A percentile compares a stretch with the other conserved stretches of the same genome.
Conservation (phyloP, 2,329 filamentous ascomycete species). For the Calonectria pauciramosa region DNA sequence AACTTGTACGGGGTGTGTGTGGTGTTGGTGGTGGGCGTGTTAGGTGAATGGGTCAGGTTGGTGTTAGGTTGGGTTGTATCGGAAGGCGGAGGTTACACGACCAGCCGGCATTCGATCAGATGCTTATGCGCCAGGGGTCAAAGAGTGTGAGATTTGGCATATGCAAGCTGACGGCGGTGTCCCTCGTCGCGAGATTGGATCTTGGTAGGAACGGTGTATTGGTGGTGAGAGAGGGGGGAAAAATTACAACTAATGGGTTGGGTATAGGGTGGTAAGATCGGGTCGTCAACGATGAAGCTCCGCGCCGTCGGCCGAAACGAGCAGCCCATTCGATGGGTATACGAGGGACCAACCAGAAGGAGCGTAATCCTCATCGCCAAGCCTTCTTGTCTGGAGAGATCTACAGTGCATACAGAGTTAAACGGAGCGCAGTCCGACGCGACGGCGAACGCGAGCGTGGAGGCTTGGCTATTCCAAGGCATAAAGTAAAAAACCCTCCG, state of each 20-base stretch:
- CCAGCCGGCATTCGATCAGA: not conserved
- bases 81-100: conserved; percentile 4
- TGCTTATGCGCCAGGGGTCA: not conserved
- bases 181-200: not conserved
- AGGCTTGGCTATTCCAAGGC: not conserved
- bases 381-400: not conserved
- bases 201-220: not conserved
- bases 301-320: not conserved
- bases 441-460: not conserved
- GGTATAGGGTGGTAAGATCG: not conserved
- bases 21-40: not conserved
- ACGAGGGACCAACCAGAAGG: not conserved
- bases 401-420: not conserved
- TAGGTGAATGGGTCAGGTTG: not conserved
- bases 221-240: not conserved
- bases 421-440: not conserved
- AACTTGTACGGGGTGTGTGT: not conserved
- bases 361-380: not conserved
- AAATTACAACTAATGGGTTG: not conserved
- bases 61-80: not conserved
- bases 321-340: not conserved
- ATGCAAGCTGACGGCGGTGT: not conserved
- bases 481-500: no score
- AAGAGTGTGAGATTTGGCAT: not conserved
- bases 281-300: not conserved